phyloP scores from a whole-genome alignment of 2,329 filamentous ascomycete species.

The Ophiostoma perfectum region DNA sequence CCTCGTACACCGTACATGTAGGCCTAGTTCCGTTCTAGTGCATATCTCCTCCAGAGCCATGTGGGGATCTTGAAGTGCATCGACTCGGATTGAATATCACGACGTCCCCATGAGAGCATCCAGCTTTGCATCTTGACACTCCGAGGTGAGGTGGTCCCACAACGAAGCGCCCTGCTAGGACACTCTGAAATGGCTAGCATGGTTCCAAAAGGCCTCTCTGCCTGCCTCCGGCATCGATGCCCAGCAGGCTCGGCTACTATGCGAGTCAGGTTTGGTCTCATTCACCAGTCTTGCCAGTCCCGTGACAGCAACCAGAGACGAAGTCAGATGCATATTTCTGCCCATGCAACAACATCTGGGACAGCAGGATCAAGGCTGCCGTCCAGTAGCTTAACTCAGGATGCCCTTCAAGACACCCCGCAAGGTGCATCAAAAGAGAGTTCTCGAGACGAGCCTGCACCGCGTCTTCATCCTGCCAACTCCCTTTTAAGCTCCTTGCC shows the following conservation, averaged over 20 bases:
- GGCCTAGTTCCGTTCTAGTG: too few relatives aligned
- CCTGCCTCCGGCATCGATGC: not conserved
- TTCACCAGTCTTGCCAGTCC: not conserved
- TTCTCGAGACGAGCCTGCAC: not conserved
- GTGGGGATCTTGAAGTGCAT: too few relatives aligned
- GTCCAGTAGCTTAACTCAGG: not conserved
- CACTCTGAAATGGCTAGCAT: not conserved
- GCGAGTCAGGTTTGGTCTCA: not conserved
- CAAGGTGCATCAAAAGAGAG: not conserved
- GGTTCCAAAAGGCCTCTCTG: not conserved
- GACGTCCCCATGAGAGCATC: not conserved
- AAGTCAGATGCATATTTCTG: not conserved
- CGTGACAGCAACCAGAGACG: not conserved
- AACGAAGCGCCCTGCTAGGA: not conserved
- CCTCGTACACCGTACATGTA: not conserved
- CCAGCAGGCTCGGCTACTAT: not conserved
- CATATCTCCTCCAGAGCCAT: too few relatives aligned
- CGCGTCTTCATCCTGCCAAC: not conserved
- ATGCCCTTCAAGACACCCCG: not conserved
- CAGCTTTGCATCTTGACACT: not conserved
- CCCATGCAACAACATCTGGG: not conserved
- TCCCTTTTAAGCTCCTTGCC: constrained; percentile 36
- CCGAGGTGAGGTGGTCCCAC: not conserved
- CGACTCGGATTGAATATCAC: too few relatives aligned
- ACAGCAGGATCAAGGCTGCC: not conserved